A percentile compares a stretch with the other conserved stretches of the same genome.
Conservation (phyloP, 768 basidiomycete species). For the Trametes punicea region DNA sequence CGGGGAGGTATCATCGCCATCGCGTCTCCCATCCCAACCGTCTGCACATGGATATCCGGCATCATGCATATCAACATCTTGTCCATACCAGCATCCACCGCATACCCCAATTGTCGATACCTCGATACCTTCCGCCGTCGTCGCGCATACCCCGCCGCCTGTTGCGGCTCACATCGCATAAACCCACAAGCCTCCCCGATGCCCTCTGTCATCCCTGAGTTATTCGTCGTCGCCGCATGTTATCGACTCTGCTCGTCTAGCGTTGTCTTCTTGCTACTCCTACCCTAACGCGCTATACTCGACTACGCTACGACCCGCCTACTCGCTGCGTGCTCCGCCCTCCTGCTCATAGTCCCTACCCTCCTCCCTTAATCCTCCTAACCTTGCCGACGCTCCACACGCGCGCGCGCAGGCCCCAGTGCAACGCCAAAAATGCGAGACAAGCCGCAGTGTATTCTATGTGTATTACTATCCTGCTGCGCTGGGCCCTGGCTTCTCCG, state of each 20-base stretch:
- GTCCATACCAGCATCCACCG: slow-evolving; percentile 6
- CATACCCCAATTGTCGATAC: slow-evolving; percentile 15
- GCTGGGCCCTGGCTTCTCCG: not conserved
- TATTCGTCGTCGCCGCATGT: slow-evolving; percentile 15
- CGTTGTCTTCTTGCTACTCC: slow-evolving; percentile 4
- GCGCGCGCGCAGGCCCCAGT: slow-evolving; percentile 1
- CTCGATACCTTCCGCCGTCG: slow-evolving; percentile 18
- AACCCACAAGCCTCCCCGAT: not conserved
- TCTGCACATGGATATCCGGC: slow-evolving; percentile 3
- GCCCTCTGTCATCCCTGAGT: slow-evolving; percentile 4
- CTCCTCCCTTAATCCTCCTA: not conserved
- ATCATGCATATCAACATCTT: slow-evolving; percentile 1
- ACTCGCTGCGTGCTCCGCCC: not conserved
- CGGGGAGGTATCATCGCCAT: slow-evolving; percentile 17
- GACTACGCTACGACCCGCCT: slow-evolving; percentile 17
- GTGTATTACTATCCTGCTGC: slow-evolving; percentile 8
- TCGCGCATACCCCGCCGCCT: slow-evolving; percentile 14
- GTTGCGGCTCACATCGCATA: not conserved
- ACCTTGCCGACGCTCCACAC: not conserved
- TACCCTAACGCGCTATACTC: slow-evolving; percentile 16
- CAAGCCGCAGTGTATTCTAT: slow-evolving; percentile 13
- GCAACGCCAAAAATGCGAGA: slow-evolving; percentile 15
- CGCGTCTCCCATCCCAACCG: not conserved
- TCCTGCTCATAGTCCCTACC: not conserved
- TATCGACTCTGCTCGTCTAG: slow-evolving; percentile 2